Evolutionary conservation across 106 monocot genomes (phyloP), one percentile per base, ranked within the genome.

Genomic region (Allium sativum): DNA sequence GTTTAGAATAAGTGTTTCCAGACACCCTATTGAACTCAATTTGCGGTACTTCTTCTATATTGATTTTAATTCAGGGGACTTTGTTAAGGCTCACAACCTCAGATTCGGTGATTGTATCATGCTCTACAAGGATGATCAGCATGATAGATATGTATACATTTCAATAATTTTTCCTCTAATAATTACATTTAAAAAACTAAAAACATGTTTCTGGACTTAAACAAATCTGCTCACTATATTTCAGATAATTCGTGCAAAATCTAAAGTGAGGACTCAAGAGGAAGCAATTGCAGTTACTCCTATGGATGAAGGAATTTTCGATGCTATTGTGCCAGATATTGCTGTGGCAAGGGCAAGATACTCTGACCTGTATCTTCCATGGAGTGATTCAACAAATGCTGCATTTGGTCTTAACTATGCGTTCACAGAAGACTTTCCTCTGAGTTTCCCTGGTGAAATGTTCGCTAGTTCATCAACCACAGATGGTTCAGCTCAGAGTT

Each of bases 51-150:
- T 31, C 31, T 31, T 31, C 0, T 31, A 31, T 4, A 15, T 42
- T 56, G 8, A 45, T 59, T 64, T 54, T 21, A 50, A 16, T 15
- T 48, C 62, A 86, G 93, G 89, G 15, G 68, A 90, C 10, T 90
- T 81, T 73, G 78, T 94, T 4, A 83, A 71, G 67, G 60, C 55
- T 48, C 94, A 94, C 68, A 67, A 72, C 12, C 79, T 94, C 61
- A 78, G 21, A 47, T 71, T 75, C 18, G 94, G 94, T n/a, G 94
- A 94, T 56, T 81, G 66, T 50, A 72, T 94, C 75, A 75, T 94
- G 81, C 69, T 94, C 6, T 94, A 86, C 83, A 86, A 72, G 61
- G 89, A 94, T 63, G 86, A 94, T 52, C 56, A 41, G 42, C 80
- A 70, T 40, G 72, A 89, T 44, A 75, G 76, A 78, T 86, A 77